Conservation (phyloP, 805 yeast genomes). For the Aciculoconidium aculeatum region DNA sequence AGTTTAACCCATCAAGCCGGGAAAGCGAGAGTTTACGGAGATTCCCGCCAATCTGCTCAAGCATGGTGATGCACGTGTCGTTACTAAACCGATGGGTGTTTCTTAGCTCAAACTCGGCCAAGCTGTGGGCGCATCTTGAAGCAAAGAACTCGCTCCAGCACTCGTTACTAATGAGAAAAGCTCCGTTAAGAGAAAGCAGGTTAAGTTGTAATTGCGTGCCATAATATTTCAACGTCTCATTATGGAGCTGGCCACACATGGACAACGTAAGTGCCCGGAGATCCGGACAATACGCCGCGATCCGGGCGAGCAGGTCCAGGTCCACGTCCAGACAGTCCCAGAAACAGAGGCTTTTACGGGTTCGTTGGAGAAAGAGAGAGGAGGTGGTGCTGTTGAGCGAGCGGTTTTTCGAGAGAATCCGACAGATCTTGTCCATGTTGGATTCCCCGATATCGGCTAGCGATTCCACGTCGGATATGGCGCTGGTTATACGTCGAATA, state of each 20-base stretch:
- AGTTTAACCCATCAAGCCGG: conserved; percentile 66
- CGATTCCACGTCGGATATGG: conserved; percentile 70
- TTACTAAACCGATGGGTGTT: conserved; percentile 82
- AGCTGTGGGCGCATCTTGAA: conserved; percentile 40
- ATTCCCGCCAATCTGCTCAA: conserved; percentile 50
- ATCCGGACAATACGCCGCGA: conserved; percentile 77
- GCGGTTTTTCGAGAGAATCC: conserved; percentile 76
- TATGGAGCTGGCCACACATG: conserved; percentile 92
- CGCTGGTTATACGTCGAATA: conserved; percentile 56
- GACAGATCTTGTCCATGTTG: conserved; percentile 66
- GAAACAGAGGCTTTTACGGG: conserved; percentile 54
- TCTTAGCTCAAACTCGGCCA: conserved; percentile 56
- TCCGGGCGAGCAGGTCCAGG: conserved; percentile 55
- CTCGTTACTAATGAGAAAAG: conserved; percentile 71
- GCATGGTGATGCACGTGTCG: conserved; percentile 54
- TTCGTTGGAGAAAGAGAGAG: conserved; percentile 63
- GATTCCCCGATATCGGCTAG: conserved; percentile 81
- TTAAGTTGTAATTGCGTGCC: conserved; percentile 47
- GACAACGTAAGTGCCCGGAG: conserved; percentile 59
- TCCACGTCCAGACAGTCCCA: conserved; percentile 90
- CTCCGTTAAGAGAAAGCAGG: conserved; percentile 76
- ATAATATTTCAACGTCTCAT: conserved; percentile 63
- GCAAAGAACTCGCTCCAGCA: conserved; percentile 78
- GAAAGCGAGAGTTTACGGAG: conserved; percentile 57
- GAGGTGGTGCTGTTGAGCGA: conserved; percentile 70